Percentiles rank a stretch among this genome's conserved stretches.
Evolutionary conservation across 2,329 filamentous ascomycete species (phyloP).

Genomic region (Dothideomycetes sp.): DNA sequence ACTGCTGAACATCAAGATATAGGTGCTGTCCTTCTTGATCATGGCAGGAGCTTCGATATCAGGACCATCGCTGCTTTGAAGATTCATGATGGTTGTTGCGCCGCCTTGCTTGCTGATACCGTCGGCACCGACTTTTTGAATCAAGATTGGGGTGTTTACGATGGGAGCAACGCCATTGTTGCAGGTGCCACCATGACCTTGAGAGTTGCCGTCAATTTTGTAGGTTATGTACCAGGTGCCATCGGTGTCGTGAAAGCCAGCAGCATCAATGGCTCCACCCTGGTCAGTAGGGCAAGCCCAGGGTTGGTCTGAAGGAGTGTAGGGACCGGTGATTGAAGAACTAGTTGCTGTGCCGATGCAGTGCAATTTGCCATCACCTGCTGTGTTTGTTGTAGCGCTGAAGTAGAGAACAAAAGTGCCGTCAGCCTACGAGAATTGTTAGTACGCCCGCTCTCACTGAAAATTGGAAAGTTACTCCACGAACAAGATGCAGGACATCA

Average conservation of each 20-base stretch:
- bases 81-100: conserved; percentile 18
- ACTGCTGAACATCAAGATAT: conserved; percentile 24
- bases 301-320: conserved; percentile 18
- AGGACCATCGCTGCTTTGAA: conserved; percentile 21
- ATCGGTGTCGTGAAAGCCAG: conserved; percentile 20
- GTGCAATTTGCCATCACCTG: conserved; percentile 18
- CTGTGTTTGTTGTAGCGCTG: conserved; percentile 20
- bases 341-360: conserved; percentile 23
- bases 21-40: conserved; percentile 19
- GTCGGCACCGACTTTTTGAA: conserved; percentile 21
- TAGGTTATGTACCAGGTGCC: conserved; percentile 21
- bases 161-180: conserved; percentile 17
- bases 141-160: conserved; percentile 20
- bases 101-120: conserved; percentile 20
- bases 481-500: conserved; percentile 21
- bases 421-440: conserved; percentile 14
- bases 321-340: conserved; percentile 20
- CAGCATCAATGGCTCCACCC: conserved; percentile 24
- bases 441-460: no score
- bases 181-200: conserved; percentile 21
- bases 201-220: conserved; percentile 24
- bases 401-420: conserved; percentile 24
- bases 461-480: no score
- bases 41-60: conserved; percentile 23
- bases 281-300: conserved; percentile 21